Conservation (phyloP, 2,329 filamentous ascomycete species). For the Emmonsiellopsis sp. region DNA sequence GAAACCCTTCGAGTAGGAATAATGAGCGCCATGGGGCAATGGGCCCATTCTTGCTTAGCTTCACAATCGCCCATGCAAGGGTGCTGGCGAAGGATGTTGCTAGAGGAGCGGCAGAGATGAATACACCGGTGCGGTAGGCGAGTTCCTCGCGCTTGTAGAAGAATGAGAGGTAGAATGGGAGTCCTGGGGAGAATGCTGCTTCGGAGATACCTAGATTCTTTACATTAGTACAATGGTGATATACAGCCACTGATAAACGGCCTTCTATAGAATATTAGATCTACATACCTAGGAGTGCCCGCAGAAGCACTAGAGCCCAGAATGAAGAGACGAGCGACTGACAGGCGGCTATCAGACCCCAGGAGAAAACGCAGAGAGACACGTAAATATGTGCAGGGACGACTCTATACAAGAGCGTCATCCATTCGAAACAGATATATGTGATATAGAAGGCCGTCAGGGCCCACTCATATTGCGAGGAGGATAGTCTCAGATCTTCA, state of each 20-base stretch:
- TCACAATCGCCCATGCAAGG: conserved; percentile 67
- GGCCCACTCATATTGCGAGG: conserved; percentile 51
- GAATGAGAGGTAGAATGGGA: conserved; percentile 55
- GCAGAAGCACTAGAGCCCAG: conserved; percentile 39
- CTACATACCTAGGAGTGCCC: conserved; percentile 34
- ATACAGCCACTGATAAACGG: no score
- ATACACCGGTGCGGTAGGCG: conserved; percentile 74
- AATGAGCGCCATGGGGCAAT: conserved; percentile 79
- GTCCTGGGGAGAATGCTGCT: conserved; percentile 53
- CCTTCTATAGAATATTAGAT: no score
- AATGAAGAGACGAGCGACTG: conserved; percentile 60
- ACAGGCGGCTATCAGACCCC: conserved; percentile 69
- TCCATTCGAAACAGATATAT: conserved; percentile 57
- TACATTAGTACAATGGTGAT: no score
- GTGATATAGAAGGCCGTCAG: conserved; percentile 55
- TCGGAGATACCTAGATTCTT: conserved; percentile 35
- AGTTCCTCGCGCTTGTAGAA: conserved; percentile 61
- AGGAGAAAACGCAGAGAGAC: conserved; percentile 54
- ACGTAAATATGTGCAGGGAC: conserved; percentile 55
- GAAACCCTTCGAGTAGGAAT: conserved; percentile 78
- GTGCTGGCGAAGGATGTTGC: conserved; percentile 63
- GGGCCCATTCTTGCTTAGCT: conserved; percentile 52
- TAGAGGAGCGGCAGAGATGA: conserved; percentile 63
- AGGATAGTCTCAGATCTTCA: conserved; percentile 45
- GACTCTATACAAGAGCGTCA: conserved; percentile 53